Evolutionary conservation across 805 yeast genomes (phyloP), one percentile per base, ranked within the genome.

Genomic region (Starmerella bacillaris): DNA sequence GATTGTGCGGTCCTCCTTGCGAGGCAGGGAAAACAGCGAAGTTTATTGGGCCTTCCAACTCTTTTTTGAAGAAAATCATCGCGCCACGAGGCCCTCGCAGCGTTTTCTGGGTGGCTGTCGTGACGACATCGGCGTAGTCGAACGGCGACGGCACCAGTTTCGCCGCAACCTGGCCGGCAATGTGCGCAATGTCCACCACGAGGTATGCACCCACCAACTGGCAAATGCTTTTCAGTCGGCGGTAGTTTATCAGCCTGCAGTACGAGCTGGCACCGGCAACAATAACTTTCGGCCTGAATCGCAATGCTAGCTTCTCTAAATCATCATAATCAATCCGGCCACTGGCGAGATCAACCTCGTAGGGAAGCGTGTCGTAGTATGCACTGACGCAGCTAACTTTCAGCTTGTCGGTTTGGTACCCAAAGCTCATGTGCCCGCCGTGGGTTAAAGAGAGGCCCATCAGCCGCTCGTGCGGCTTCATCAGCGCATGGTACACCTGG

Each of bases 1-100:
- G 98, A 67, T 89, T 89, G 63, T 89, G 96, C 51, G 98, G 98
- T 56, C 98, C 98, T 66, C 98, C 98, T 65, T 89, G 98, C 58
- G 86, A 95, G 47, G 94, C 96, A 49, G 98, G 98, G 83, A 89
- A 89, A 36, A 89, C 98, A 6, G 94, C 82, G 60, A 89, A 89
- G 67, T 89, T 89, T 60, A 89, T 83, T 53, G 82, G 80, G 56
- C 74, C 78, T 60, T 89, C 96, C 59, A 86, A 72, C 50, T 89
- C 95, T 60, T 78, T 80, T 67, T 94, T 78, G 72, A 75, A 86
- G 68, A 86, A 89, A 55, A 89, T 89, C 94, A 89, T 83, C 34
- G 98, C 95, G 59, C 96, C 98, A 65, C 98, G 78, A 56, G 98
- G 98, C 37, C 98, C 98, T 66, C 98, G 76, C 53, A 89, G 70